Conservation (phyloP, 208 protist genomes). For the Trypanosoma brucei region DNA sequence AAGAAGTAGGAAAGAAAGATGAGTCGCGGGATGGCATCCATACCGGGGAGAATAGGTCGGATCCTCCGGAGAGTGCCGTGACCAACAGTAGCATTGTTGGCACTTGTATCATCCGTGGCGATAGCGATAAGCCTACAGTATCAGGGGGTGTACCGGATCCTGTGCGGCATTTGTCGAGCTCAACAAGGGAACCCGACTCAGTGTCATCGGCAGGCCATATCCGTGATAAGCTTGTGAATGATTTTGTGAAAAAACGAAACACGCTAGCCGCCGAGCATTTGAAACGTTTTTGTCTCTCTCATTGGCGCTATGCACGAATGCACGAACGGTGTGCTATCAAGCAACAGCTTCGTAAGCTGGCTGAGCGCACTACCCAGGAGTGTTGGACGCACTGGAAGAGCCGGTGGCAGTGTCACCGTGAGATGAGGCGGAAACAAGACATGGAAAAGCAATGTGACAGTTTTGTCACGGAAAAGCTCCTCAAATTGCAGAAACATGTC, state of each 20-base stretch:
- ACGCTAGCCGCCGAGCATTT: neutral
- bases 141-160: too few relatives aligned
- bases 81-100: too few relatives aligned
- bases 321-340: constrained; percentile 26
- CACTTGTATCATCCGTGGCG: too few relatives aligned
- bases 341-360: constrained; percentile 13
- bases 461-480: constrained; percentile 13
- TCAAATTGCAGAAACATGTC: neutral
- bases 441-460: constrained; percentile 23
- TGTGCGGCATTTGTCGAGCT: too few relatives aligned
- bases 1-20: neutral
- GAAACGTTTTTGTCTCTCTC: constrained; percentile 8
- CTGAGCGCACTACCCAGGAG: constrained; percentile 6
- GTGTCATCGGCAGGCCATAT: too few relatives aligned
- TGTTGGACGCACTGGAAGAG: constrained; percentile 27
- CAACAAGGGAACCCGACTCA: too few relatives aligned
- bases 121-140: too few relatives aligned
- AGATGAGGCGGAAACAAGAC: constrained; percentile 8
- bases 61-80: neutral
- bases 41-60: neutral
- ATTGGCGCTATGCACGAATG: constrained; percentile 34
- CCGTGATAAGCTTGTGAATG: neutral
- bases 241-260: constrained; percentile 3
- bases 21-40: neutral
- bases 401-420: neutral